A percentile compares a stretch with the other conserved stretches of the same genome.
These are phyloP conservation scores for Isochrysis galbana DNA, from an alignment of 78 protist genomes.

Conservation along the genomic window DNA sequence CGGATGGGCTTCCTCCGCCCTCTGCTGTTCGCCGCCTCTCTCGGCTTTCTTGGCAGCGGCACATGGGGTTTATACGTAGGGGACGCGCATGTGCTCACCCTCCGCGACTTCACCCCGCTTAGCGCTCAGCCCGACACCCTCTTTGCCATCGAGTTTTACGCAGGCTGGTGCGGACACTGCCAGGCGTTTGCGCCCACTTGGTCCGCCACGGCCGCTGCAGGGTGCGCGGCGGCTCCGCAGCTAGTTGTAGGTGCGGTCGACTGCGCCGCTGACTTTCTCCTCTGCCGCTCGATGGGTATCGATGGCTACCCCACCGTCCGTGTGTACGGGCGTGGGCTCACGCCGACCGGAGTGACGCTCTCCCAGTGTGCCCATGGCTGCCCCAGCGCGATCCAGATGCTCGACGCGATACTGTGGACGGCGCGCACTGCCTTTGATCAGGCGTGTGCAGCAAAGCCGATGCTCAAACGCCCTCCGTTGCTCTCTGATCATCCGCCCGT, in stretches of 20 bases:
- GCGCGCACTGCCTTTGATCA: neutral
- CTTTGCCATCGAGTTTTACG: neutral
- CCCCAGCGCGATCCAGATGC: neutral
- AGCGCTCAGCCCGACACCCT: too few species aligned
- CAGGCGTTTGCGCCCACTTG: neutral
- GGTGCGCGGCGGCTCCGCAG: neutral
- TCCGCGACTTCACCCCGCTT: neutral
- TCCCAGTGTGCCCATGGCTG: neutral
- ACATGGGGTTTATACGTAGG: neutral
- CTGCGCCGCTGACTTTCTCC: neutral
- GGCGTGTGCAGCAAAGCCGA: too few species aligned
- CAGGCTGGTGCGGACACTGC: slow-evolving; percentile 23
- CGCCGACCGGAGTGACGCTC: neutral
- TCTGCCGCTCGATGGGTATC: neutral
- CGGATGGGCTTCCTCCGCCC: too few species aligned
- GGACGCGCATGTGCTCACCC: neutral
- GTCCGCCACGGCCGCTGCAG: neutral
- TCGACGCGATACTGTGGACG: neutral
- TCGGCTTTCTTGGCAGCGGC: too few species aligned
- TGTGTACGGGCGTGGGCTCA: neutral
- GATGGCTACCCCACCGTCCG: neutral
- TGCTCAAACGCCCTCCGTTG: too few species aligned
- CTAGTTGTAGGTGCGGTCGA: neutral
- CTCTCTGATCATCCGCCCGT: too few species aligned
- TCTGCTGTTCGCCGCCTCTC: too few species aligned